phyloP scores from a whole-genome alignment of 140 eudicot species.

The Anethum foeniculum region DNA sequence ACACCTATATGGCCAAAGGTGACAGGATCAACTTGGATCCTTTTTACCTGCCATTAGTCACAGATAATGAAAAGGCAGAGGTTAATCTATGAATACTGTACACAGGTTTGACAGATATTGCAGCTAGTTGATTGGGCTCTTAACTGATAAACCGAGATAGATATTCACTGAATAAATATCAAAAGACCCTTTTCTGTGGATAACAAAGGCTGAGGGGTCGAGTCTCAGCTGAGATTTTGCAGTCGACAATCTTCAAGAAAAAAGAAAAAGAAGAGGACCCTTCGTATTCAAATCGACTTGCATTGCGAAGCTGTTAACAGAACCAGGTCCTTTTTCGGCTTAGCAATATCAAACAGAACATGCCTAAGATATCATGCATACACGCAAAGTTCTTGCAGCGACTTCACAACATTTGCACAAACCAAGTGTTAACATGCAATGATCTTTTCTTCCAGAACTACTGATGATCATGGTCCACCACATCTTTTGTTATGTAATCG shows the following conservation, averaged over 20 bases:
- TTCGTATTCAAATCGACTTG: not conserved
- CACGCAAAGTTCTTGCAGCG: not conserved
- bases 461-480: slow-evolving; percentile 11
- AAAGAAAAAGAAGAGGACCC: not conserved
- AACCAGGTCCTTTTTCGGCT: not conserved
- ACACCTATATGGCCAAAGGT: not conserved
- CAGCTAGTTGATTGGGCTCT: slow-evolving; percentile 10
- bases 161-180: slow-evolving; percentile 1
- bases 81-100: not conserved
- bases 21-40: not conserved
- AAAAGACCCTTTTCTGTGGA: not conserved
- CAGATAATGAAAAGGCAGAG: not conserved
- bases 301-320: slow-evolving; percentile 9
- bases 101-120: not conserved
- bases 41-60: not conserved
- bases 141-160: not conserved
- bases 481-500: not conserved
- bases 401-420: not conserved
- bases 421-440: slow-evolving; percentile 4
- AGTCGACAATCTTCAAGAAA: not conserved
- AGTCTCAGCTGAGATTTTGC: not conserved
- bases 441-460: not conserved
- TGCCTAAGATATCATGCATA: not conserved
- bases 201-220: not conserved
- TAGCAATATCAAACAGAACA: slow-evolving; percentile 4